Base-by-base conservation (phyloP, 768 basidiomycete species). In the Gloeostereum incarnatum region DNA sequence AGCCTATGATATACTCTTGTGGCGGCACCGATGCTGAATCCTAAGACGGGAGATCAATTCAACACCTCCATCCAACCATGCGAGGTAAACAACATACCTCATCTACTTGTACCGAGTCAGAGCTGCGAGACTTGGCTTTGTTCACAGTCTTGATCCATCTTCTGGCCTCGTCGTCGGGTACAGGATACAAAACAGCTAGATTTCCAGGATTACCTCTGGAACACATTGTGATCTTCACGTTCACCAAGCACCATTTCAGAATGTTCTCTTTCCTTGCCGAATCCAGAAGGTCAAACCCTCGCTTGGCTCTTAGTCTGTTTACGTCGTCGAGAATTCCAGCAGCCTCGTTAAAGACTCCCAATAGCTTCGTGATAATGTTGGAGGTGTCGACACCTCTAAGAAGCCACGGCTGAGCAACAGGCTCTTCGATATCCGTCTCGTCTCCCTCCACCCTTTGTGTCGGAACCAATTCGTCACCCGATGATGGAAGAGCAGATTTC, bases 181-280 rank as follows among this genome's bases (percentile, higher is more conserved):
- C 54, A 14, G 55, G 56, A 52, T 90, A 90, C 13, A 96, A 73
- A 16, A 75, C 59, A 2, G 84, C 85, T 49, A 89, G 56, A 49
- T 91, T 83, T 4, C 75, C 69, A 1, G 87, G 88, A 11, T 70
- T 64, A 3, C 94, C 93, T 13, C 86, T 63, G 17, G 66, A 70
- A 19, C 69, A 66, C 56, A 84, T 73, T 9, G 59, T 65, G 19
- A 91, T 44, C 23, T 70, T 62, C 7, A 94, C 81, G 40, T 69
- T 68, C 9, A 94, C 63, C 22, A 94, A 55, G 6, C 86, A 85
- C 2, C 69, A 61, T 26, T 69, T 61, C 46, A 78, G 60, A 17
- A 89, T 49, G 25, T 65, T 61, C 0, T 66, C 62, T 3, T 68
- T 58, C 11, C 58, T 60, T 5, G 62, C 30, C 0, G 38, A 31